These are phyloP conservation scores for Rhizopogon sp. DNA, from an alignment of 768 basidiomycete genomes.

Conservation along the genomic window DNA sequence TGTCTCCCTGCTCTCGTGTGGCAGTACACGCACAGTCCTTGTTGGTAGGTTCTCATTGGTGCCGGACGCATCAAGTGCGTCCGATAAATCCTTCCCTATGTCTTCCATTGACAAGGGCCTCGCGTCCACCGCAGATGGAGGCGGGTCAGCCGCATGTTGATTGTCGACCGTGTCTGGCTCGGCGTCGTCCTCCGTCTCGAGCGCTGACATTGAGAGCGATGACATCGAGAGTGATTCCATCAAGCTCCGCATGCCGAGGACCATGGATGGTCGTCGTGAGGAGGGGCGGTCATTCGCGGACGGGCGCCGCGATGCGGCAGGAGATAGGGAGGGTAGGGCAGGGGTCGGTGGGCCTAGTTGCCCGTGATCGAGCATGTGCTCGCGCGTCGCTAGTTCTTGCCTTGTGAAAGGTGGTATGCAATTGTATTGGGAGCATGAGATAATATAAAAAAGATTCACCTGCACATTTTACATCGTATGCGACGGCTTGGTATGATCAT, in stretches of 20 bases:
- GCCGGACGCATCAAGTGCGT: constrained; percentile 20
- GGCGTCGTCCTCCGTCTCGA: constrained; percentile 42
- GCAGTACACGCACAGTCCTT: background rate
- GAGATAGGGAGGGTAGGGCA: constrained; percentile 36
- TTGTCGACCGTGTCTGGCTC: constrained; percentile 18
- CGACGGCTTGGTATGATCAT: constrained; percentile 47
- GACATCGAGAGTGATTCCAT: constrained; percentile 46
- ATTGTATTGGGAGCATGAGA: background rate
- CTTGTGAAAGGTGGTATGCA: constrained; percentile 27
- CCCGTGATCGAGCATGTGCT: constrained; percentile 91
- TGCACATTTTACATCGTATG: constrained; percentile 91
- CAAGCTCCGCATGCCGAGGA: constrained; percentile 26
- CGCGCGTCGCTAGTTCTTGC: constrained; percentile 82
- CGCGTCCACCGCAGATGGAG: constrained; percentile 6
- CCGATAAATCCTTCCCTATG: constrained; percentile 25
- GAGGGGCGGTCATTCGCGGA: constrained; percentile 22
- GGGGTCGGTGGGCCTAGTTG: constrained; percentile 70
- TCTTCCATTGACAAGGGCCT: constrained; percentile 27
- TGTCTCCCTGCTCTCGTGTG: background rate
- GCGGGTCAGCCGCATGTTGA: background rate
- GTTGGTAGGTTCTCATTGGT: background rate
- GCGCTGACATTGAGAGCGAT: constrained; percentile 51
- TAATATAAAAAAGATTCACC: constrained; percentile 36
- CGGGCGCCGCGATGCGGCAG: constrained; percentile 41
- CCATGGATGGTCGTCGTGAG: constrained; percentile 17